Evolutionary conservation across 2,329 filamentous ascomycete species (phyloP), one percentile per base, ranked within the genome.

Genomic region (Neopestalotiopsis clavispora): DNA sequence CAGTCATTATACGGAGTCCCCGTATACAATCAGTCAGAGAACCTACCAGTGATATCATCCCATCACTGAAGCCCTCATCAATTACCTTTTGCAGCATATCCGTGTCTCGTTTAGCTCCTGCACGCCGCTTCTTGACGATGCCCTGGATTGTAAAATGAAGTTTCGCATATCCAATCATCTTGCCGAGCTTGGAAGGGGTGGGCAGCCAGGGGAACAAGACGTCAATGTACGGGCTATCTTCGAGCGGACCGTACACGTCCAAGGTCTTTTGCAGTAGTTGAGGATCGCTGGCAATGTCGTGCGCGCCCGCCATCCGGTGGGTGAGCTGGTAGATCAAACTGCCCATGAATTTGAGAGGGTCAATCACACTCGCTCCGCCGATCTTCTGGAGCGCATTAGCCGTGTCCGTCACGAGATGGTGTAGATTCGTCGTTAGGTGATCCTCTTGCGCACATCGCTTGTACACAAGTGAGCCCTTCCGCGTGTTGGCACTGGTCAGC

Each of bases 191-290:
- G 1, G 66, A 67, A 4, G 59, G 42, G 10, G 66, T 67, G 23
- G 66, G 66, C 30, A 68, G 59, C 66, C 66, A 68, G 13, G 66
- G 66, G 42, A 68, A 28, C 14, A 68, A 42, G 60, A 68, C 23
- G n/a, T 64, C 66, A 20, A 68, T 28, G n/a, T 68, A 68, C 17
- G 66, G 66, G 17, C 59, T 63, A n/a, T 68, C 66, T 60, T 68
- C 66, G 14, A 68, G 28, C 28, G 66, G 66, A 5, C 30, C 60
- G n/a, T 68, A 68, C 0, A 68, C 66, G 14, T 23, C 34, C 66
- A 59, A 68, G 9, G 66, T 68, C 45, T 56, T 49, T 17, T 60
- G 60, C 59, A 68, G 45, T 42, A 63, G 28, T 4, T 34, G 30
- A 1, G 59, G 32, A 34, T 68, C 66, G 10, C 64, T 63, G 14